Evolutionary conservation across 176 grass and related monocot species (phyloP), one percentile per base, ranked within the genome.

Genomic region (Triticum urartu): DNA sequence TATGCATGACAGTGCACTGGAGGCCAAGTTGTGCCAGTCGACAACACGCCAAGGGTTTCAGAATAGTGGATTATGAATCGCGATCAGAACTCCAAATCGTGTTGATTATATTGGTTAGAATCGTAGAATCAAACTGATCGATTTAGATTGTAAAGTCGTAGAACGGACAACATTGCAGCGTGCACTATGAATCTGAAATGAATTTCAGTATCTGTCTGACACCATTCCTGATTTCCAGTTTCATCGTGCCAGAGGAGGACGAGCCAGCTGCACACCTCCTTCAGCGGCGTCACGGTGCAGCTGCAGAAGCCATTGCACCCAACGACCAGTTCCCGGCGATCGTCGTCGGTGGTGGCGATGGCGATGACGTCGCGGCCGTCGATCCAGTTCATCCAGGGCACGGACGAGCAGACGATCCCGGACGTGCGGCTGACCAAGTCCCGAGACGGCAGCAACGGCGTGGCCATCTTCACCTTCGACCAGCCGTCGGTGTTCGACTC

Each of bases 341-440:
- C 40, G 1, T 54, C 71, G 3, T 39, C 67, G 34, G 72, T 59
- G 24, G 87, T 84, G 67, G 87, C 91, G 20, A 67, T 69, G 79
- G 90, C 91, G 80, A 82, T 78, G 90, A 78, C 45, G 0, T 33
- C 80, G 12, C 91, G 85, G 76, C 90, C 94, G 11, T 18, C 88
- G 17, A 99, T 99, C 82, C 97, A 96, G 80, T 99, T 99, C 90
- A 94, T 99, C 82, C 93, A 92, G 76, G 94, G 97, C 82, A 96
- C 92, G 3, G 92, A 99, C 75, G 94, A 99, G 59, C 94, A 96
- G 86, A 99, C 94, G 28, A 88, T 99, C 67, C 97, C 97, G 2
- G 94, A 99, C 79, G 92, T 99, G 65, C 89, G 87, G 12, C 87
- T 99, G 73, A 96, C 94, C 61, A 99, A 99, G 91, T 99, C 94